A percentile compares a stretch with the other conserved stretches of the same genome.
These are phyloP conservation scores for Stephanodiscus minutulus DNA, from an alignment of 108 stramenopile species.

Conservation along the genomic window DNA sequence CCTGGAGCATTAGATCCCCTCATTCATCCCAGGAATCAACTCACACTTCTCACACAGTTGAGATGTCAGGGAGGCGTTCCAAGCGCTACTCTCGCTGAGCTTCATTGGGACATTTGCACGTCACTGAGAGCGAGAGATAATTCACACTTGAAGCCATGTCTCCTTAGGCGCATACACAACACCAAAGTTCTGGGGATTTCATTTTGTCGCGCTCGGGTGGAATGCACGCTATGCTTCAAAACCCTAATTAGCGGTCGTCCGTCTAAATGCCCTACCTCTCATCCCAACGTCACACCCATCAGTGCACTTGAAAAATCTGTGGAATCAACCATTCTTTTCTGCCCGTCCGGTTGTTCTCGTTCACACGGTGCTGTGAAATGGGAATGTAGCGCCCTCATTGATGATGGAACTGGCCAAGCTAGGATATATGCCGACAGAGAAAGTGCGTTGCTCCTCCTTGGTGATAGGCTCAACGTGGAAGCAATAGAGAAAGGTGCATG, in stretches of 20 bases:
- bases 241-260: slow-evolving; percentile 35
- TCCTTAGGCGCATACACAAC: slow-evolving; percentile 55
- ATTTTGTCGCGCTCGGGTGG: slow-evolving; percentile 68
- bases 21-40: slow-evolving; percentile 9
- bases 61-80: slow-evolving; percentile 29
- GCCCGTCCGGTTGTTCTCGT: slow-evolving; percentile 48
- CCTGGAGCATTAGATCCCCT: background rate
- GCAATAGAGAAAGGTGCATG: slow-evolving; percentile 73
- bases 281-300: slow-evolving; percentile 1
- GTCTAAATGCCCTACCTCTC: background rate
- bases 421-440: slow-evolving; percentile 86
- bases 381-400: slow-evolving; percentile 84
- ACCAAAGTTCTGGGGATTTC: slow-evolving; percentile 59
- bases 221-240: slow-evolving; percentile 68
- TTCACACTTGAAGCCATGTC: slow-evolving; percentile 57
- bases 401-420: slow-evolving; percentile 87
- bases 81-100: slow-evolving; percentile 47
- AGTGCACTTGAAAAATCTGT: slow-evolving; percentile 53
- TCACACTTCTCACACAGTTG: slow-evolving; percentile 22
- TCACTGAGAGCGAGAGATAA: slow-evolving; percentile 38
- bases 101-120: slow-evolving; percentile 56
- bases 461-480: slow-evolving; percentile 36
- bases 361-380: slow-evolving; percentile 61
- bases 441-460: slow-evolving; percentile 64
- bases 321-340: slow-evolving; percentile 12